Evolutionary conservation across 176 grass and related monocot genomes (phyloP).

Genomic region (Avena eriantha): DNA sequence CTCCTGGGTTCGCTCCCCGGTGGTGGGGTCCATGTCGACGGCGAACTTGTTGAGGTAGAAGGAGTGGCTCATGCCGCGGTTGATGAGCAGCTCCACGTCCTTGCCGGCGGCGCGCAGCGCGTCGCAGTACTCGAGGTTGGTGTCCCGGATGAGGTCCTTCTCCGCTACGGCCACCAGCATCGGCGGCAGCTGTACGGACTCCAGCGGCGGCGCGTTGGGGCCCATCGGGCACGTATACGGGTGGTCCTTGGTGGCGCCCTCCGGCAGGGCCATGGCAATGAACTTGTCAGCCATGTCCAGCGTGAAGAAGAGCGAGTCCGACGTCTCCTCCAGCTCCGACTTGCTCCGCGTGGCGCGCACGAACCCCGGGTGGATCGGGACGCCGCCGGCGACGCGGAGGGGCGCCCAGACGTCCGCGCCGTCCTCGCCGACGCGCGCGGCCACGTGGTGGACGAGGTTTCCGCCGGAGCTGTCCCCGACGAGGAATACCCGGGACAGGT

Average conservation of each 20-base stretch:
- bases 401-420: conserved; percentile 45
- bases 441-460: conserved; percentile 74
- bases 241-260: conserved; percentile 82
- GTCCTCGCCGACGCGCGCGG: conserved; percentile 40
- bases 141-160: conserved; percentile 76
- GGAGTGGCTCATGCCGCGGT: conserved; percentile 68
- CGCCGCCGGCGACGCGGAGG: conserved; percentile 64
- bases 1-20: conserved; percentile 61
- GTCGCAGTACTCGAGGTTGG: conserved; percentile 81
- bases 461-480: conserved; percentile 91
- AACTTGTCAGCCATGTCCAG: conserved; percentile 92
- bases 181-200: conserved; percentile 60
- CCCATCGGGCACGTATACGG: conserved; percentile 89
- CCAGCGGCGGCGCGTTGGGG: conserved; percentile 56
- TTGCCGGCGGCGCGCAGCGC: conserved; percentile 66
- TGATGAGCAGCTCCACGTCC: conserved; percentile 76
- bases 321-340: conserved; percentile 63
- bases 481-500: conserved; percentile 76
- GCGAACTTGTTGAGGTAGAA: conserved; percentile 98
- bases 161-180: conserved; percentile 77
- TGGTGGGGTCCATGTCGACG: conserved; percentile 75
- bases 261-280: conserved; percentile 55
- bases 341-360: conserved; percentile 68
- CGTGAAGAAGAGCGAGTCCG: conserved; percentile 83
- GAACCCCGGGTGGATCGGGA: conserved; percentile 83